These are phyloP conservation scores for Populus tomentosa DNA, from an alignment of 441 rosid species.

Conservation along the genomic window DNA sequence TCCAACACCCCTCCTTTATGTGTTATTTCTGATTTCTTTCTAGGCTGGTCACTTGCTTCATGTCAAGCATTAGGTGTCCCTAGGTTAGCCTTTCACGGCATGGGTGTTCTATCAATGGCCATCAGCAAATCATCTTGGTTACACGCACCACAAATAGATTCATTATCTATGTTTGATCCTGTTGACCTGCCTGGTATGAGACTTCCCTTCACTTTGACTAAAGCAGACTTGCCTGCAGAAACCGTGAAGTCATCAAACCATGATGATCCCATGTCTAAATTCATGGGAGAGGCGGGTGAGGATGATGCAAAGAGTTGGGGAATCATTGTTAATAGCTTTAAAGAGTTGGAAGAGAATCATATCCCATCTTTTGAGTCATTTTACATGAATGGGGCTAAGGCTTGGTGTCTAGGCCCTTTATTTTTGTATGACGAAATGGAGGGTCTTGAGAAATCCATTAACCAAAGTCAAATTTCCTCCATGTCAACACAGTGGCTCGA, in stretches of 20 bases:
- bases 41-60: no score
- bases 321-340: slow-evolving; percentile 25
- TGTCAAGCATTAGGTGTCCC: no score
- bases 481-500: slow-evolving; percentile 22
- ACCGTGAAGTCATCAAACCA: neutral
- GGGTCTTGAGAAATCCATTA: neutral
- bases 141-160: no score
- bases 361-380: slow-evolving; percentile 8
- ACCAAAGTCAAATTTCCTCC: neutral
- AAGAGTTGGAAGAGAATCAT: slow-evolving; percentile 24
- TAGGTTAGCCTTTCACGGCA: no score
- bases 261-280: neutral
- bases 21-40: no score
- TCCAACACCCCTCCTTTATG: no score
- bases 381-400: neutral
- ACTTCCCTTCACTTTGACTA: slow-evolving; percentile 17
- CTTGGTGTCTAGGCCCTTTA: slow-evolving; percentile 30
- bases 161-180: neutral
- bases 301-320: slow-evolving; percentile 24
- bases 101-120: no score
- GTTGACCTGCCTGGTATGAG: slow-evolving; percentile 4
- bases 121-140: no score
- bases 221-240: slow-evolving; percentile 8
- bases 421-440: slow-evolving; percentile 10
- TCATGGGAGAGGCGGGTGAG: slow-evolving; percentile 10